Base-by-base conservation (phyloP, 2,329 filamentous ascomycete genomes). In the Stagonosporopsis rhizophila region DNA sequence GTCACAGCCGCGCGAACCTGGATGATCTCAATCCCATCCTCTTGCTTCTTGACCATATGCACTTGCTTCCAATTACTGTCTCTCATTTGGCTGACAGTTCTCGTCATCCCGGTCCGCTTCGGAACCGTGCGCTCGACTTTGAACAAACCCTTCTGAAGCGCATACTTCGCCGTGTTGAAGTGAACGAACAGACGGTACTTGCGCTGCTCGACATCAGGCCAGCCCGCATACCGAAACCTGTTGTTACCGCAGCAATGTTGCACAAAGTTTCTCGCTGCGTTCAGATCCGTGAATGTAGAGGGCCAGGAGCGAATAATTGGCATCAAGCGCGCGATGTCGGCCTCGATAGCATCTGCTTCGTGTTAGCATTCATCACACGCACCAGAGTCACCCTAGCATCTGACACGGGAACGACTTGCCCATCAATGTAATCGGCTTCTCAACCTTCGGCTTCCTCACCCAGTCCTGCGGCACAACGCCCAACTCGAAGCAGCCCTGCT, bases 221-320 rank as follows among this genome's bases (percentile, higher is more conserved):
- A 46, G 9, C 49, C 45, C 8, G 34, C 42, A 35, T 58, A 60
- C 17, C 6, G 25, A 28, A 58, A 58, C 2, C 14, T 4, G 3
- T 14, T 44, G 0, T 49, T 25, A 6, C 34, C 35, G 25, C 46
- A 42, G 15, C 48, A 44, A 3, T 27, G 2, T 0, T 20, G 32
- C 5, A 60, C 44, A 9, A 51, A 58, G 23, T 60, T 49, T 14
- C 58, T 39, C 19, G 58, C 58, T 11, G 35, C 51, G 3, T 60
- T 58, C 8, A 60, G n/a, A 25, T 54, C 34, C 9, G 9, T 4
- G 44, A 58, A 60, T 0, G 8, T 15, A 0, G 38, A 1, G 1
- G 51, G 54, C 50, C 54, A 60, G 2, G 28, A 8, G 1, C 7
- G 38, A 1, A 48, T 32, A 7, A 59, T 19, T 1, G 17, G n/a